Evolutionary conservation across 306 rosid species (phyloP), one percentile per base, ranked within the genome.

Genomic region (Fragaria ananassa): DNA sequence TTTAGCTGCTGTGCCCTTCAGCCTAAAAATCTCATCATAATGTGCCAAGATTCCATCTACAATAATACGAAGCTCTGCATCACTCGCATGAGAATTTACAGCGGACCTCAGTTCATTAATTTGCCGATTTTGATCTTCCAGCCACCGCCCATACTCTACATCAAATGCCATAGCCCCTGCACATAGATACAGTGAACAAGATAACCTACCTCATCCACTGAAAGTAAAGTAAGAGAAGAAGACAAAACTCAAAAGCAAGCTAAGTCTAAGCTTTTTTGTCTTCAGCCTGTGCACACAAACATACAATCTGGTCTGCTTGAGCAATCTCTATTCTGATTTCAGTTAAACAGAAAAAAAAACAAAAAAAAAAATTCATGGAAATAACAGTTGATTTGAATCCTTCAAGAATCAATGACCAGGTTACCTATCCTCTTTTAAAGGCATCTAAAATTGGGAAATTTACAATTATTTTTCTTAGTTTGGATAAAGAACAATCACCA

Each of bases 151-250:
- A 76, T 94, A 94, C 83, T 94, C 98, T 50, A 87, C 96, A 75
- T 94, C 94, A 50, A 94, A 94, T 75, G 92, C 93, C 97, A 94
- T 87, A 13, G 98, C 98, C 74, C 98, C 98, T 94, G 87, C 61
- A 81, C 68, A 79, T 80, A 75, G 78, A 79, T 44, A 46, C 53
- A 76, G 68, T 72, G 53, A 79, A 75, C 57, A 51, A 78, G 74
- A 72, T 74, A 72, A 45, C 71, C 45, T 67, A 70, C n/a, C 78
- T 62, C 71, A 56, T 67, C 18, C 74, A 71, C 68, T 71, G 58
- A 60, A 77, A 64, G 53, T 31, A 61, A 74, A 49, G 41, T 21
- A 64, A 72, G 62, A 71, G 76, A 67, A 76, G 41, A 54, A 23
- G 56, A 74, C 60, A 45, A 50, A 80, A 75, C 9, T 63, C 10